phyloP scores from a whole-genome alignment of 2,329 filamentous ascomycete genomes.

The Calonectria crousiana region DNA sequence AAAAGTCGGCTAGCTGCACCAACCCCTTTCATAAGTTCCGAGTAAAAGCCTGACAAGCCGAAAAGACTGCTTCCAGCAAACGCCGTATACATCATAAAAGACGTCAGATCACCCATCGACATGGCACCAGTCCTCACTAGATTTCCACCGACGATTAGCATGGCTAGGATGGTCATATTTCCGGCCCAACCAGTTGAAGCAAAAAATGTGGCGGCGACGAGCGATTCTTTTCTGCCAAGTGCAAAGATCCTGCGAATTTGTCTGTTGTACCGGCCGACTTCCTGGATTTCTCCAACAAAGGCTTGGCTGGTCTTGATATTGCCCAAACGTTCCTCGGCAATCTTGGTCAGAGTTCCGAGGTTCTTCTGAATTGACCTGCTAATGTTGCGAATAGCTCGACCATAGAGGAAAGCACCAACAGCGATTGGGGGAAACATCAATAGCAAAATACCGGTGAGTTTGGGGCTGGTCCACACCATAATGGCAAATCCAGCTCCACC shows the following conservation, averaged over 20 bases:
- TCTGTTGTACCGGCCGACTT: conserved; percentile 90
- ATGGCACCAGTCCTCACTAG: conserved; percentile 90
- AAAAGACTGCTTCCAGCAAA: conserved; percentile 89
- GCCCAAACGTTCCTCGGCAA: conserved; percentile 96
- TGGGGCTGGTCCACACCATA: conserved; percentile 96
- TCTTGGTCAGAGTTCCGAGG: conserved; percentile 91
- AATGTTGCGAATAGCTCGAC: conserved; percentile 87
- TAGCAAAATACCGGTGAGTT: conserved; percentile 87
- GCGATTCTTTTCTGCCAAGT: conserved; percentile 86
- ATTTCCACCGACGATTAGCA: conserved; percentile 90
- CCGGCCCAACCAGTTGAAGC: conserved; percentile 88
- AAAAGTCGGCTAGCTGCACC: conserved; percentile 97
- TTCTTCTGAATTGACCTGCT: conserved; percentile 96
- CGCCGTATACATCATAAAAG: conserved; percentile 98
- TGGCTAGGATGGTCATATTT: conserved; percentile 93
- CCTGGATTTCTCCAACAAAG: conserved; percentile 92
- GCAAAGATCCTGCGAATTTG: conserved; percentile 94
- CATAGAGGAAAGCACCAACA: conserved; percentile 91
- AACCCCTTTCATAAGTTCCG: conserved; percentile 98
- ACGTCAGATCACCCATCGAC: conserved; percentile 91
- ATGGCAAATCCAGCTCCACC: conserved; percentile 89
- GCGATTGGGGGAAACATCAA: conserved; percentile 93
- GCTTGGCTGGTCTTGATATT: conserved; percentile 98
- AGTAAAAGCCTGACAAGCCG: conserved; percentile 95
- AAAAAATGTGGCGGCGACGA: conserved; percentile 94